Conservation (phyloP, 2,329 filamentous ascomycete species). For the Epichloe sp. region DNA sequence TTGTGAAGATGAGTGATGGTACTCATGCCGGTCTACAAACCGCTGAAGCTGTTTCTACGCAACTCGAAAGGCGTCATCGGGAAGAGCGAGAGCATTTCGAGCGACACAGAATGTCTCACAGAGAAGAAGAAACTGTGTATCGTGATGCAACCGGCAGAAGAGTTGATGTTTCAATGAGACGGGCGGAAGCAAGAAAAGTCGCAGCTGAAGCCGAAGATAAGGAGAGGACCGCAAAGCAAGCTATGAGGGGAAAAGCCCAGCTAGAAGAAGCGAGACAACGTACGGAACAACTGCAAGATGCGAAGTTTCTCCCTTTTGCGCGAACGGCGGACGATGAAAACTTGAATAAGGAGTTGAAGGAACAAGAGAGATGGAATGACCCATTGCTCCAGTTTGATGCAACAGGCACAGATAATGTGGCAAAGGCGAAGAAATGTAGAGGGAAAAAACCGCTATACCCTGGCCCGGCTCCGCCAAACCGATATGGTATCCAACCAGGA, state of each 20-base stretch:
- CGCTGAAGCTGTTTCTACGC: constrained; percentile 61
- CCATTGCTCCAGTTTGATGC: constrained; percentile 72
- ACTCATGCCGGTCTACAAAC: constrained; percentile 79
- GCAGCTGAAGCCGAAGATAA: constrained; percentile 58
- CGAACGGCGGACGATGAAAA: constrained; percentile 71
- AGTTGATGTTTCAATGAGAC: constrained; percentile 83
- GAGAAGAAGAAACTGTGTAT: constrained; percentile 74
- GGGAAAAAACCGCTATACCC: constrained; percentile 50
- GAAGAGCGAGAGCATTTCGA: constrained; percentile 46
- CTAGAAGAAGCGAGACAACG: constrained; percentile 50
- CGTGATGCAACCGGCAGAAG: constrained; percentile 90
- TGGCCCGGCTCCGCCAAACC: constrained; percentile 73
- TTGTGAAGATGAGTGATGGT: constrained; percentile 69
- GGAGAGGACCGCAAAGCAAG: constrained; percentile 52
- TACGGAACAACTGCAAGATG: constrained; percentile 61
- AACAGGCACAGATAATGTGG: constrained; percentile 27
- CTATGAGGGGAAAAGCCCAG: constrained; percentile 81
- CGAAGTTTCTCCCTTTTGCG: constrained; percentile 69
- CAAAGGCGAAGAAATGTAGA: constrained; percentile 26
- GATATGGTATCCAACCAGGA: constrained; percentile 85
- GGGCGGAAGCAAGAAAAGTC: constrained; percentile 65
- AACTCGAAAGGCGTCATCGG: constrained; percentile 51
- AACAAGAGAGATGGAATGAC: constrained; percentile 77
- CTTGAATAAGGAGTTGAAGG: constrained; percentile 73
- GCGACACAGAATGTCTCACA: constrained; percentile 25